A percentile compares a stretch with the other conserved stretches of the same genome.
phyloP scores from a whole-genome alignment of 2,329 filamentous ascomycete species.

The Ustulina deusta region DNA sequence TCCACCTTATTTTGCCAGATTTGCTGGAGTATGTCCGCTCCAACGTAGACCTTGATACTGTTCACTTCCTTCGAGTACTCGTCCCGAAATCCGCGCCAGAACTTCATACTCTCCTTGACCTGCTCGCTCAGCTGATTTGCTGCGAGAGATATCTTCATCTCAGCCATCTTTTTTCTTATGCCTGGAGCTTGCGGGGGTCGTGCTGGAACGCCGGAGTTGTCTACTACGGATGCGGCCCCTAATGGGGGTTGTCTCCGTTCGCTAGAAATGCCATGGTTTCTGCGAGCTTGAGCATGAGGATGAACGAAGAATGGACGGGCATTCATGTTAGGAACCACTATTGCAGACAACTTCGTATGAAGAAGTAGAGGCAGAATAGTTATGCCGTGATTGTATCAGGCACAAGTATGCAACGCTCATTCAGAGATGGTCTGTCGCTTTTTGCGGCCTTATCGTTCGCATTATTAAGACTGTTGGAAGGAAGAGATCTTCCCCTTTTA shows the following conservation, averaged over 20 bases:
- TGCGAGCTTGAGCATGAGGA: constrained; percentile 30
- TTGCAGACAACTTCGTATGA: constrained; percentile 7
- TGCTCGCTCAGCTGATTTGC: constrained; percentile 45
- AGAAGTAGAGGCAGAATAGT: background rate
- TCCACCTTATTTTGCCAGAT: constrained; percentile 48
- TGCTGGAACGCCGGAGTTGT: background rate
- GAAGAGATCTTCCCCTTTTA: background rate
- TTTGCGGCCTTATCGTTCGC: background rate
- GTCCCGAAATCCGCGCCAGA: constrained; percentile 44
- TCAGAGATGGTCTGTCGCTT: background rate
- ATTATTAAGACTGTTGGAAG: background rate
- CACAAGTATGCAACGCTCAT: background rate
- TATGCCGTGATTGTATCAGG: background rate
- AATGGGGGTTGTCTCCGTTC: background rate
- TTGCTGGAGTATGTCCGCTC: constrained; percentile 41
- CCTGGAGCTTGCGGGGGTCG: background rate
- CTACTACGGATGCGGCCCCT: background rate
- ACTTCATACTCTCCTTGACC: constrained; percentile 42
- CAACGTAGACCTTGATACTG: constrained; percentile 43
- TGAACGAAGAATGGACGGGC: constrained; percentile 37
- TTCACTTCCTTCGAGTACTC: constrained; percentile 45
- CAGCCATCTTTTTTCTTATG: constrained; percentile 36
- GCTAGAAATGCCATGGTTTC: constrained; percentile 1
- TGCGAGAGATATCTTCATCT: constrained; percentile 46
- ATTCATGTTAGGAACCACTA: constrained; percentile 15